Percentiles rank a stretch among this genome's conserved stretches.
Evolutionary conservation across 106 monocot genomes (phyloP).

Genomic region (Hemerocallis citrina): DNA sequence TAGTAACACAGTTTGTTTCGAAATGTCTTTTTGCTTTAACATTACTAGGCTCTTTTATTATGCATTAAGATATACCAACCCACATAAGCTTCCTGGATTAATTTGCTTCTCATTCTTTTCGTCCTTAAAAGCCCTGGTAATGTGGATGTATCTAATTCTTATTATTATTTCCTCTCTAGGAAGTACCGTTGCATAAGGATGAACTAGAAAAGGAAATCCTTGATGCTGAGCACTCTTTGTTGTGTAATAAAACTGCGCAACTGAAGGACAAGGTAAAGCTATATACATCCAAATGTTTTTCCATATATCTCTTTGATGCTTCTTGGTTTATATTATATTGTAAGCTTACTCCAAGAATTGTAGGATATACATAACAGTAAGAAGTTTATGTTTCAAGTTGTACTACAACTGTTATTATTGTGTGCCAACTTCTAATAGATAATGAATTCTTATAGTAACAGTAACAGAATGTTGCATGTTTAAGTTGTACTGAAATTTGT

Average conservation of each 20-base stretch:
- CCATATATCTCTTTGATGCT: not conserved
- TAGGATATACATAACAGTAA: not conserved
- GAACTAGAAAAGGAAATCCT: conserved; percentile 54
- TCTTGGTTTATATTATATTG: not conserved
- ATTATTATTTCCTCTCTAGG: conserved; percentile 17
- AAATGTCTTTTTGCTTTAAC: no score
- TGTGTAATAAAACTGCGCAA: conserved; percentile 47
- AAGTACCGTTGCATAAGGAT: conserved; percentile 29
- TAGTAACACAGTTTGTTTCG: no score
- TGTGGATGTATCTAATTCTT: conserved; percentile 3
- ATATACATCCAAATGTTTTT: not conserved
- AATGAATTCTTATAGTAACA: not conserved
- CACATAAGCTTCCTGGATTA: not conserved
- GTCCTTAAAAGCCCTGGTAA: not conserved
- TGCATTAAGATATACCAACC: not conserved
- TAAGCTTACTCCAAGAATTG: not conserved
- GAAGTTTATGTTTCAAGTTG: not conserved
- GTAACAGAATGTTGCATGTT: not conserved
- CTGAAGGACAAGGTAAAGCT: conserved; percentile 60
- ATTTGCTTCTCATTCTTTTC: not conserved
- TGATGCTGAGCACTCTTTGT: conserved; percentile 73
- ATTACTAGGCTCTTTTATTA: not conserved
- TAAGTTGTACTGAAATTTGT: not conserved
- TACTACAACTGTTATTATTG: not conserved
- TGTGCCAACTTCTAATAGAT: not conserved